phyloP scores from a whole-genome alignment of 148 eudicot species.

The Rhododendron griersonianum region DNA sequence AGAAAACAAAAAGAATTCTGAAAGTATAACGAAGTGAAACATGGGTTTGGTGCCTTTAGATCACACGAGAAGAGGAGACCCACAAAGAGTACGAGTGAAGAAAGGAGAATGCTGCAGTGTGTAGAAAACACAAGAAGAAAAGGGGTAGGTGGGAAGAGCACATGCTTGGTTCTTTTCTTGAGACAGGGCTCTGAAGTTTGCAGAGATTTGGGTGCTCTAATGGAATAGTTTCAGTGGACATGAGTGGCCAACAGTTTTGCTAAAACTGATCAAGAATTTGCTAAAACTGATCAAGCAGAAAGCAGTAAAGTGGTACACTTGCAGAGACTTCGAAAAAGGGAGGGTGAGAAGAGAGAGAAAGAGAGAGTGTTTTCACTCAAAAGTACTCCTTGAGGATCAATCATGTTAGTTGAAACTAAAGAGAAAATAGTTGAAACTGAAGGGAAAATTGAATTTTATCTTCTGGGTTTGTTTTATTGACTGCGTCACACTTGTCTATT shows the following conservation, averaged over 20 bases:
- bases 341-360: neutral
- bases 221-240: constrained; percentile 24
- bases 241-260: constrained; percentile 11
- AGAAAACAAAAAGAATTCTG: neutral
- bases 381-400: neutral
- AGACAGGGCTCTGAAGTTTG: constrained; percentile 12
- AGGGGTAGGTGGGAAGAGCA: constrained; percentile 11
- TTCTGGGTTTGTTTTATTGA: neutral
- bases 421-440: neutral
- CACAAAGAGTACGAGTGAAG: constrained; percentile 26
- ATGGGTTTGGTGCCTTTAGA: constrained; percentile 14
- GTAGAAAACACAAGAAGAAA: constrained; percentile 3
- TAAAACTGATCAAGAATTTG: neutral
- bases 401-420: neutral
- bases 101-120: constrained; percentile 10
- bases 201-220: constrained; percentile 13
- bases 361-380: neutral
- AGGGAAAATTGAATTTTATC: neutral
- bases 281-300: neutral
- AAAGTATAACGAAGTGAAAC: constrained; percentile 1
- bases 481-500: neutral
- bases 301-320: neutral
- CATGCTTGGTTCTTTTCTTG: constrained; percentile 20
- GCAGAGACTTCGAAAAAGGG: neutral
- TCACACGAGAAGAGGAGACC: constrained; percentile 20